These are phyloP conservation scores for Spatholobus suberectus DNA, from an alignment of 306 rosid species.

Conservation along the genomic window DNA sequence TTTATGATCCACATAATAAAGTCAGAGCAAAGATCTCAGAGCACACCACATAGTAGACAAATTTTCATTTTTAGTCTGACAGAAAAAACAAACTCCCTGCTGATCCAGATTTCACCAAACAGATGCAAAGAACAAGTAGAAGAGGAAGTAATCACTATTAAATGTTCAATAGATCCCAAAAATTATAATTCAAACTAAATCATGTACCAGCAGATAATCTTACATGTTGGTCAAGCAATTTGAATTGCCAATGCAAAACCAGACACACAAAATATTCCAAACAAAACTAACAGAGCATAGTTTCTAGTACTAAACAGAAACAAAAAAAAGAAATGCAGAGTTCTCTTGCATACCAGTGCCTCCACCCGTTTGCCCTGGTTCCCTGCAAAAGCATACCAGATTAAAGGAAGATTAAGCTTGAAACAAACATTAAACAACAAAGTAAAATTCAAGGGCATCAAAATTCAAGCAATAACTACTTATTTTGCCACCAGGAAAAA, in stretches of 20 bases:
- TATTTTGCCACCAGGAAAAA: conserved; percentile 14
- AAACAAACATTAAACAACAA: not conserved
- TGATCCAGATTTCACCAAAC: not conserved
- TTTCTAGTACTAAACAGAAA: conserved; percentile 34
- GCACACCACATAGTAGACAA: not conserved
- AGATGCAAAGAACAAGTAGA: not conserved
- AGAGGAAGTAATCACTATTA: not conserved
- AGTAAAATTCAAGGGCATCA: conserved; percentile 33
- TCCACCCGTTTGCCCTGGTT: conserved; percentile 54
- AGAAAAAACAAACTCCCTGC: not conserved
- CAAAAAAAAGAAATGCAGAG: conserved; percentile 8
- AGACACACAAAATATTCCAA: conserved; percentile 18
- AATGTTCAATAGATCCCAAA: not conserved
- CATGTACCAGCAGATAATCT: not conserved
- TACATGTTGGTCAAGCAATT: conserved; percentile 5
- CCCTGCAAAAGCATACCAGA: conserved; percentile 45
- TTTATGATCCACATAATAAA: conserved; percentile 22
- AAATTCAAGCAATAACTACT: conserved; percentile 15
- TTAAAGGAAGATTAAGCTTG: conserved; percentile 29
- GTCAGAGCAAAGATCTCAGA: not conserved
- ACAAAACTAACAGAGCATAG: not conserved
- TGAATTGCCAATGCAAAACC: conserved; percentile 26
- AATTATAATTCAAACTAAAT: conserved; percentile 19
- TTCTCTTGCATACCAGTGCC: conserved; percentile 46
- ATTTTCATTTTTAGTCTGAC: not conserved